A percentile compares a stretch with the other conserved stretches of the same genome.
Conservation (phyloP, 805 yeast species). For the Lachancea fermentati region DNA sequence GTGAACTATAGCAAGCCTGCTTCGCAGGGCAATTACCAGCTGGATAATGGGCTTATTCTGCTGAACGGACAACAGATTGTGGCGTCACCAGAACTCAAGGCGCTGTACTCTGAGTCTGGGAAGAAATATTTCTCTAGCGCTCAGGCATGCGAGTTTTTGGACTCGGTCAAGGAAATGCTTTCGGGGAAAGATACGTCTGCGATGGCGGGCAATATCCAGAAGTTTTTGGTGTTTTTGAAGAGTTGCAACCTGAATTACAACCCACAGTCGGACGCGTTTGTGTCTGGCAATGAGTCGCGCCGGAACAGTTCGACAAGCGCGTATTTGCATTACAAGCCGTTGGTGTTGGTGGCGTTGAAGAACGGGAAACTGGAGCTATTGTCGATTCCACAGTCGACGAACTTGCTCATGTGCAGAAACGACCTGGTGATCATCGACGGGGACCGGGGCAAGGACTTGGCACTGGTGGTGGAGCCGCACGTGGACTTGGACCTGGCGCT, state of each 20-base stretch:
- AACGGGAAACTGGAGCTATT: conserved; percentile 66
- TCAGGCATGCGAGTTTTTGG: conserved; percentile 36
- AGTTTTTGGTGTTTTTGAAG: conserved; percentile 36
- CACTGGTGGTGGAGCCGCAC: conserved; percentile 61
- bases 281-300: conserved; percentile 21
- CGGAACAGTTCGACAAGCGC: conserved; percentile 17
- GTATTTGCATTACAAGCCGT: conserved; percentile 33
- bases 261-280: conserved; percentile 33
- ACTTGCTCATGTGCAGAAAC: conserved; percentile 48
- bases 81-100: conserved; percentile 52
- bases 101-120: conserved; percentile 41
- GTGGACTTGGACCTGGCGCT: conserved; percentile 61
- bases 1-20: conserved; percentile 1
- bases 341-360: conserved; percentile 48
- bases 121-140: conserved; percentile 50
- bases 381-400: conserved; percentile 60
- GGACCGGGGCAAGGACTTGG: conserved; percentile 77
- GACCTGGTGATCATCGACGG: conserved; percentile 79
- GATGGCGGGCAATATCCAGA: conserved; percentile 13
- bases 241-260: conserved; percentile 42
- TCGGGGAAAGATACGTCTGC: conserved; percentile 12
- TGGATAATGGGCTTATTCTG: conserved; percentile 57
- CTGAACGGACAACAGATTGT: conserved; percentile 51
- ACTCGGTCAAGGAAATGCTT: conserved; percentile 29
- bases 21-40: conserved; percentile 20